Evolutionary conservation across 108 stramenopile species (phyloP), one percentile per base, ranked within the genome.

Genomic region (Parietichytrium sp.): DNA sequence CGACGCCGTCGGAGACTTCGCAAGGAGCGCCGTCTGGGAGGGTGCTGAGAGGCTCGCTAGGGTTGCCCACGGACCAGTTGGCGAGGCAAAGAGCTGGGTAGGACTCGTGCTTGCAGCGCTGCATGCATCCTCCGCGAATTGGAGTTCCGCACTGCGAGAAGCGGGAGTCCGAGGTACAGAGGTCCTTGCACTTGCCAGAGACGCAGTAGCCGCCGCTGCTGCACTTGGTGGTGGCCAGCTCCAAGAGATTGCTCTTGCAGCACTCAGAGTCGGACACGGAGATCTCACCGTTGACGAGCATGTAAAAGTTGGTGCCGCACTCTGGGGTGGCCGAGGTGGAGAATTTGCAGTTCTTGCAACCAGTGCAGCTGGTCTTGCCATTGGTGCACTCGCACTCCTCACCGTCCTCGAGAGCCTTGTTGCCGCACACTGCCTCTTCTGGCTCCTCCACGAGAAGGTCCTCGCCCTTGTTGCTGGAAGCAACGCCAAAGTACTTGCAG

Each of bases 371-470:
- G 18, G 18, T 25, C 6, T 25, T 6, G 61, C 29, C 33, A 20
- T 72, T 25, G 61, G 61, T 33, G 61, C 61, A 72, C 61, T 72
- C 61, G 42, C 61, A 72, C 13, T 72, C 61, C 42, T 72, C 61
- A 42, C 45, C 61, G 20, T 42, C 61, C 33, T 33, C 36, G 42
- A 72, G 20, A 42, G 45, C 45, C 6, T 42, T 42, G 20, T 72
- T 42, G 13, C 61, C 61, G 2, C 61, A 72, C 15, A 27, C 20
- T 16, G 20, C 20, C 15, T 36, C 33, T 42, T 31, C 29, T n/a
- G n/a, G n/a, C n/a, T n/a, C n/a, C n/a, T n/a, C n/a, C n/a, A n/a
- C n/a, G n/a, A n/a, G n/a, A n/a, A n/a, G n/a, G n/a, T n/a, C n/a
- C n/a, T n/a, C n/a, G n/a, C n/a, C n/a, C n/a, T n/a, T n/a, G 42